phyloP scores from a whole-genome alignment of 345 rosid genomes.

The Aquilaria sinensis region DNA sequence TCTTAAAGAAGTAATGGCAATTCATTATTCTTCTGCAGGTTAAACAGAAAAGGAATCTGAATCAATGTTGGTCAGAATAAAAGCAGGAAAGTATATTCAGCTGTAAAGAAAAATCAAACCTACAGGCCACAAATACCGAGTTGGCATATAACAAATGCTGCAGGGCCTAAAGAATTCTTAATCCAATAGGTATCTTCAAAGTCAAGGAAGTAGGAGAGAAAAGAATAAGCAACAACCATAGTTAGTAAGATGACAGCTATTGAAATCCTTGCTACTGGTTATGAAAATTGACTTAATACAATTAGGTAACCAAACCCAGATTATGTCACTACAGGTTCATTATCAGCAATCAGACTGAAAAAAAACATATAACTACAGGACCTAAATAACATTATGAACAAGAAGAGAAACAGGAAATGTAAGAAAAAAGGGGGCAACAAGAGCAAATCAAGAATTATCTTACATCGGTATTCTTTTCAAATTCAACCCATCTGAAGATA shows the following conservation, averaged over 20 bases:
- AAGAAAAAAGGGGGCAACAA: neutral
- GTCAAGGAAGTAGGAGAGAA: neutral
- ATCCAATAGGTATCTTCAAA: neutral
- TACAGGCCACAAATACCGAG: neutral
- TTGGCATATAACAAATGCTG: neutral
- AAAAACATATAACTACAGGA: conserved; percentile 19
- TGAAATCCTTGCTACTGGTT: conserved; percentile 16
- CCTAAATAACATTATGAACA: conserved; percentile 38
- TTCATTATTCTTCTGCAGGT: too few species aligned
- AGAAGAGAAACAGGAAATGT: conserved; percentile 14
- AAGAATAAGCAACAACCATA: neutral
- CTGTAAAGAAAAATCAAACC: neutral
- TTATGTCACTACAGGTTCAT: conserved; percentile 23
- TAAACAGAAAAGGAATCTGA: too few species aligned
- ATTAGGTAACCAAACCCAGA: conserved; percentile 29
- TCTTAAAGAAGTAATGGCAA: too few species aligned
- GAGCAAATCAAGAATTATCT: conserved; percentile 18
- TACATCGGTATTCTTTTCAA: conserved; percentile 31
- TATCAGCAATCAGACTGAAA: conserved; percentile 17
- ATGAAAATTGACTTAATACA: conserved; percentile 16
- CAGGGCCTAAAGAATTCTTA: neutral
- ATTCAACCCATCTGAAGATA: conserved; percentile 1
- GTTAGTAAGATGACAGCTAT: conserved; percentile 5
- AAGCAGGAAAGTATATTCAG: too few species aligned
- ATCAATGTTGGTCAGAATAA: too few species aligned